A percentile compares a stretch with the other conserved stretches of the same genome.
Evolutionary conservation across 495 filamentous ascomycete genomes (phyloP).

Genomic region (Tetracladium marchalianum): DNA sequence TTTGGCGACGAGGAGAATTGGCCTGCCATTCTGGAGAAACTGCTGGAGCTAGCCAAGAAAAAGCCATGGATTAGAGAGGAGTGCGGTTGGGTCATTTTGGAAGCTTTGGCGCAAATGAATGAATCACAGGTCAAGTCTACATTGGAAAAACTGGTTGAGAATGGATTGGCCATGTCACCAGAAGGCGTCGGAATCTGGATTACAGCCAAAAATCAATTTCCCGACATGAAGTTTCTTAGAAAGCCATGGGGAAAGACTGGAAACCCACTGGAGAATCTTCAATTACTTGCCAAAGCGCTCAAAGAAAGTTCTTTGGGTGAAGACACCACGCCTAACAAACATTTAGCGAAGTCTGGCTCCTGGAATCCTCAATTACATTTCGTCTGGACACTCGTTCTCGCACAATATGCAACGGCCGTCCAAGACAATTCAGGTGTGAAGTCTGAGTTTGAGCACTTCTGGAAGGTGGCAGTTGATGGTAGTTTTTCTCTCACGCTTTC

Average conservation of each 20-base stretch:
- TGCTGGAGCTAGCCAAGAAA: conserved; percentile 47
- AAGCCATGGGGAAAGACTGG: conserved; percentile 61
- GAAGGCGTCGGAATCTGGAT: conserved; percentile 91
- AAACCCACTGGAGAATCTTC: conserved; percentile 62
- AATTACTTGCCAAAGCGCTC: conserved; percentile 59
- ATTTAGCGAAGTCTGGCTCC: conserved; percentile 42
- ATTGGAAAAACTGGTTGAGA: conserved; percentile 48
- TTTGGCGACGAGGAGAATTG: conserved; percentile 50
- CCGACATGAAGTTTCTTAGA: conserved; percentile 49
- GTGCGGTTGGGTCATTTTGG: conserved; percentile 62
- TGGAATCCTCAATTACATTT: conserved; percentile 79
- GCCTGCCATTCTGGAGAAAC: conserved; percentile 47
- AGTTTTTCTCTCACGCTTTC: conserved; percentile 40
- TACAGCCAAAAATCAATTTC: conserved; percentile 49
- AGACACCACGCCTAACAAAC: conserved; percentile 25
- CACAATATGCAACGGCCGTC: conserved; percentile 31
- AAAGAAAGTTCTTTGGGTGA: conserved; percentile 60
- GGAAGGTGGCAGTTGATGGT: conserved; percentile 75
- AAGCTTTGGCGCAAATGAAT: conserved; percentile 38
- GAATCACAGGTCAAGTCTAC: conserved; percentile 46
- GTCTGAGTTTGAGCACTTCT: conserved; percentile 63
- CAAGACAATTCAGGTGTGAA: conserved; percentile 22
- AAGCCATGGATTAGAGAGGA: conserved; percentile 87
- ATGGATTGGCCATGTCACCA: conserved; percentile 60
- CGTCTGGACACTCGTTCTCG: conserved; percentile 73